A percentile compares a stretch with the other conserved stretches of the same genome.
Conservation (phyloP, 129 eudicot species). For the Chrysanthemum lavandulifolium region DNA sequence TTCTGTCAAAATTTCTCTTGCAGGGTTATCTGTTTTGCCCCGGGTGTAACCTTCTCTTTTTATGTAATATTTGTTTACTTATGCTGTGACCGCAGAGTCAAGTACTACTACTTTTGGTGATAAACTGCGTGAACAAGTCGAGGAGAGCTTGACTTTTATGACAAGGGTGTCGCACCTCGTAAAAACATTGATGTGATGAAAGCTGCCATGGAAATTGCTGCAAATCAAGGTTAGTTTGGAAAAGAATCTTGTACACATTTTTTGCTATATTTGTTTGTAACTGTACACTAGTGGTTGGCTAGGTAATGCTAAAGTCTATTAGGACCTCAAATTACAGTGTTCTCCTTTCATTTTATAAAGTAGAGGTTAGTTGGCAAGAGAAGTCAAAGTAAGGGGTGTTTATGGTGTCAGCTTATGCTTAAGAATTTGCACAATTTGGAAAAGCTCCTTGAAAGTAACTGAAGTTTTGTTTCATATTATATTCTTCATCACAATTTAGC, state of each 20-base stretch:
- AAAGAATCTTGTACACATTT: not conserved
- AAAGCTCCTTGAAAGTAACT: too few relatives aligned
- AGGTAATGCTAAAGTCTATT: too few relatives aligned
- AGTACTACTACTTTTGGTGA: slow-evolving; percentile 78
- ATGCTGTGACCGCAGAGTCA: slow-evolving; percentile 44
- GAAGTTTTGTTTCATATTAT: too few relatives aligned
- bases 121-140: slow-evolving; percentile 89
- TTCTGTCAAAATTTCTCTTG: not conserved
- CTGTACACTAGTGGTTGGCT: too few relatives aligned
- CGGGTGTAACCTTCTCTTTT: not conserved
- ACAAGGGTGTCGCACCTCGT: slow-evolving; percentile 96
- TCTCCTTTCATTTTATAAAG: not conserved
- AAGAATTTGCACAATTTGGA: too few relatives aligned
- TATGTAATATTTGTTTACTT: slow-evolving; percentile 4
- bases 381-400: not conserved
- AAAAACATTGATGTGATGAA: slow-evolving; percentile 96
- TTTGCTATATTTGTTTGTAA: not conserved
- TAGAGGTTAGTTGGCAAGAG: not conserved
- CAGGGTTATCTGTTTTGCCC: not conserved
- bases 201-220: slow-evolving; percentile 59
- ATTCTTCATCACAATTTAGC: too few relatives aligned
- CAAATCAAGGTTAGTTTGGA: slow-evolving; percentile 49
- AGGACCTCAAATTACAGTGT: not conserved
- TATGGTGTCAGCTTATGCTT: too few relatives aligned
- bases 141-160: slow-evolving; percentile 85